These are phyloP conservation scores for Solanum hybrid DNA, from an alignment of 305 asterid genomes.

Conservation along the genomic window DNA sequence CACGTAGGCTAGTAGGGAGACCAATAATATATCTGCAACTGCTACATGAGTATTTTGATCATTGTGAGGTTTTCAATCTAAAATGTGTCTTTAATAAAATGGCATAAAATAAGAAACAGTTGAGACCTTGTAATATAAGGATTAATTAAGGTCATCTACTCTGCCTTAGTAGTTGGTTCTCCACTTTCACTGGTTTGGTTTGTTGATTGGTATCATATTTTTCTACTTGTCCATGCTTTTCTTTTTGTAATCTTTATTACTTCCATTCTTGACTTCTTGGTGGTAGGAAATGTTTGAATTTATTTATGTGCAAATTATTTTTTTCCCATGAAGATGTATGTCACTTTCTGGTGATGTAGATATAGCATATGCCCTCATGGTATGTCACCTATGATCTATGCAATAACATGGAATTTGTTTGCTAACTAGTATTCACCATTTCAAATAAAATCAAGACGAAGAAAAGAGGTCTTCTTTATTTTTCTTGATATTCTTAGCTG, in stretches of 20 bases:
- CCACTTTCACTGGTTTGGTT: conserved; percentile 2
- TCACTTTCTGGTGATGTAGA: not conserved
- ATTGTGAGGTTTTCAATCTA: not conserved
- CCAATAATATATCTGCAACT: not conserved
- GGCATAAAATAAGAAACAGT: not conserved
- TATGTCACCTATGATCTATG: not conserved
- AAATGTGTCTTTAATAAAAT: not conserved
- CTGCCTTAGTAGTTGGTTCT: not conserved
- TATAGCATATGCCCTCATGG: not conserved
- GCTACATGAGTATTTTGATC: not conserved
- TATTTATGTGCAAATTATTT: not conserved
- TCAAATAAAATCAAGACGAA: not conserved
- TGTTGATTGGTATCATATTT: not conserved
- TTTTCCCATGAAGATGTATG: not conserved
- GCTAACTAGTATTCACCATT: not conserved
- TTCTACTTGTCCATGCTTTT: not conserved
- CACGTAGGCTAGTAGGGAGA: rapidly evolving
- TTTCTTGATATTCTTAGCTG: not conserved
- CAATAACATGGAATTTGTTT: not conserved
- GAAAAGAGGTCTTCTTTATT: not conserved
- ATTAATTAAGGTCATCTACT: not conserved
- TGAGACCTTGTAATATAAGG: not conserved
- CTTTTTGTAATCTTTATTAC: not conserved
- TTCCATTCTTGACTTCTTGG: not conserved
- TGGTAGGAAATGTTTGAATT: not conserved